Base-by-base conservation (phyloP, 2,329 filamentous ascomycete species). In the Arthrinium phaeospermum region DNA sequence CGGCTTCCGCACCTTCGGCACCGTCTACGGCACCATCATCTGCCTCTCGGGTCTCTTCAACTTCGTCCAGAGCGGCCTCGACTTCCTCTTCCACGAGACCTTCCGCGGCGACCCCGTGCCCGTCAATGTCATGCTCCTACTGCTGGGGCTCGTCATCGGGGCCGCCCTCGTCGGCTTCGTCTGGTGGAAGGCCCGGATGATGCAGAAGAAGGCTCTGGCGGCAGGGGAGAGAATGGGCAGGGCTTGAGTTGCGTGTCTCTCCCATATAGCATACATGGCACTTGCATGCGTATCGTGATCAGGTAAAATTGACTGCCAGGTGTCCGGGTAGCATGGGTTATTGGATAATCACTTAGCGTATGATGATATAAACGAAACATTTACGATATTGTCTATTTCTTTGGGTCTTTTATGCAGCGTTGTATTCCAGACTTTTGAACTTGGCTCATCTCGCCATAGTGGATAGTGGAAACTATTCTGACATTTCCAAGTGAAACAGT, bases 21-120 rank as follows among this genome's bases (percentile, higher is more conserved):
- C 94, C 72, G 94, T 98, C n/a, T 98, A 98, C 82, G 95, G 95
- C 14, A 87, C 95, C 27, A 93, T 97, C 75, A 97, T 98, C 76
- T 97, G 94, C 82, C 84, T 96, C 1, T 92, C 94, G 0, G 95
- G 95, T 0, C 81, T 98, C 0, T 88, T 95, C 78, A 97, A 97
- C 82, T 95, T 98, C 78, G 90, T 90, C 0, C 94, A 97, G 83
- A 92, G 92, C 6, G 94, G 89, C 0, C 86, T 98, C 46, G 95
- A 98, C 80, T 90, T 91, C 34, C 80, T 96, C 47, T 94, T 95
- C 53, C 93, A 97, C 78, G 86, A 89, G 71, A 87, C 87, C 0
- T 98, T 96, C 78, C 77, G 85, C 30, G 90, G 91, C 6, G 87
- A 97, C 79, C 95, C 95, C 0, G 84, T 94, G 0, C 94, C 94